A percentile compares a stretch with the other conserved stretches of the same genome.
Conservation (phyloP, 805 yeast species). For the Candida taoyuanica region DNA sequence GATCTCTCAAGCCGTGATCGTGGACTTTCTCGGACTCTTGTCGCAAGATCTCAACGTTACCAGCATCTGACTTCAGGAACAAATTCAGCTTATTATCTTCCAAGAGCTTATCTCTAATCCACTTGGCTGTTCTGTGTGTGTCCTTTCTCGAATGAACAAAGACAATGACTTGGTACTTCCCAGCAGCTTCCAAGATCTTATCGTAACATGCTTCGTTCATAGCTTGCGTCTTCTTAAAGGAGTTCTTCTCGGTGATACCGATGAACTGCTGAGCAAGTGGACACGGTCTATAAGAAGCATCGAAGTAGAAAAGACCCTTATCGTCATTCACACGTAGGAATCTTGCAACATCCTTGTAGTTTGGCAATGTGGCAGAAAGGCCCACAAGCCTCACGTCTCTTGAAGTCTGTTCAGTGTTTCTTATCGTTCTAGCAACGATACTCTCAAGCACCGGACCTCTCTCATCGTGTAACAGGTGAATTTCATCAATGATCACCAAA, state of each 20-base stretch:
- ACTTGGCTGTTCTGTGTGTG: conserved; percentile 77
- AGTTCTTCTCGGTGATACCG: conserved; percentile 80
- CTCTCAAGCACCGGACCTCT: conserved; percentile 94
- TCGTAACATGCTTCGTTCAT: conserved; percentile 91
- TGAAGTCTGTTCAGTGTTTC: conserved; percentile 40
- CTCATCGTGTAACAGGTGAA: conserved; percentile 87
- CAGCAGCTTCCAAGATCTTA: conserved; percentile 59
- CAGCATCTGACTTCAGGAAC: conserved; percentile 43
- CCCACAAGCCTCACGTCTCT: conserved; percentile 70
- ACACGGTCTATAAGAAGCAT: conserved; percentile 82
- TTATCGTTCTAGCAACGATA: conserved; percentile 70
- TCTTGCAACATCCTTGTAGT: conserved; percentile 78
- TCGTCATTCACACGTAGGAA: conserved; percentile 63
- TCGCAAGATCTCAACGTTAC: conserved; percentile 53
- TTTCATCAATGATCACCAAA: conserved; percentile 82
- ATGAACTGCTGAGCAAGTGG: conserved; percentile 86
- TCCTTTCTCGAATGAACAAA: conserved; percentile 95
- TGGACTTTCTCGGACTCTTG: conserved; percentile 56
- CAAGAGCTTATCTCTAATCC: conserved; percentile 56
- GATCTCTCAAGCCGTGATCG: conserved; percentile 50
- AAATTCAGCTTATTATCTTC: conserved; percentile 48
- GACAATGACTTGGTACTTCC: conserved; percentile 75
- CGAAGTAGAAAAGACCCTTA: conserved; percentile 74
- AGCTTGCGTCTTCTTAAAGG: conserved; percentile 71
- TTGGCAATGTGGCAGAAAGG: conserved; percentile 89